Evolutionary conservation across 2,329 filamentous ascomycete species (phyloP), one percentile per base, ranked within the genome.

Genomic region (Paracamarosporium sp.): DNA sequence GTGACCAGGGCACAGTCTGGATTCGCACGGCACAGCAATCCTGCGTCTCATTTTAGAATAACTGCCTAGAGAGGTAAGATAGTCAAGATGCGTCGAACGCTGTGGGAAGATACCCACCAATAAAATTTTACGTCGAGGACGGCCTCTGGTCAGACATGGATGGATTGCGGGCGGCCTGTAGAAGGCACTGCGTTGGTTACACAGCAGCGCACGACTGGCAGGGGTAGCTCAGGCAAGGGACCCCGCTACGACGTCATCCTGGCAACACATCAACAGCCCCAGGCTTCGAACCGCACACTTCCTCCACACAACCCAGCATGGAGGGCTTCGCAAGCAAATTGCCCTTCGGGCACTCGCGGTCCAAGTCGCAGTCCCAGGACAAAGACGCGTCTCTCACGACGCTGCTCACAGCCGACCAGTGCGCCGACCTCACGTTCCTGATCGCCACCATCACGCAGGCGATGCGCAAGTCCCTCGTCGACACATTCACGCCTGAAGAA

Each of bases 391-490:
- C 73, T 17, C 76, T 83, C 50, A 80, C 78, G 1, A 81, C 81
- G 5, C 74, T 83, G 11, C 74, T 83, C 40, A 76, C 73, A 5
- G 67, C 74, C 35, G 78, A 81, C 41, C 78, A 82, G 65, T 79
- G 81, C 36, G 76, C 74, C 44, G 78, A 81, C 20, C 73, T 83
- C 20, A 81, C 80, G 2, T 75, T 82, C 28, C 68, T 83, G 15
- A 77, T 83, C 35, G 80, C 79, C 5, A 80, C 78, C n/a, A 78
- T 78, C 36, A 81, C 80, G 3, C 78, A 79, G 7, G 71, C 75
- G 0, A 83, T 83, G 80, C 76, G 79, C 22, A 76, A 80, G 52
- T 74, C 69, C 5, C 75, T 83, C 31, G 63, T 78, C 7, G 76
- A 79, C 47, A 77, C 74, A 2, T 83, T 82, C 45, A 65, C 68